Evolutionary conservation across 2,329 filamentous ascomycete genomes (phyloP).

Genomic region (Fusarium longipes): DNA sequence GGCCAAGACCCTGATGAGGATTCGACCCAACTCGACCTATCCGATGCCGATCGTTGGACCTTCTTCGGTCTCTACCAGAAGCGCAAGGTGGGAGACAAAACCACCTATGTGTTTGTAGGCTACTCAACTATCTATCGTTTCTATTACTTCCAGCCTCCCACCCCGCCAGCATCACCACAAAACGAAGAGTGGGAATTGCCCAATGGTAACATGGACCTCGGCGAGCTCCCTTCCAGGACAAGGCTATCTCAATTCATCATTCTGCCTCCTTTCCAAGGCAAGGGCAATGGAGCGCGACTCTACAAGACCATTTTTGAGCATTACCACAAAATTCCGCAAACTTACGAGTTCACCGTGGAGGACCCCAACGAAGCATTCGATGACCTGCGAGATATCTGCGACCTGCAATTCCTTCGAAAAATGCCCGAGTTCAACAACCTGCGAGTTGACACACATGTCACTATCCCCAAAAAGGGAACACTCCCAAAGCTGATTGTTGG

Average conservation of each 20-base stretch:
- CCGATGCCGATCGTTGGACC: constrained; percentile 86
- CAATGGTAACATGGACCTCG: constrained; percentile 60
- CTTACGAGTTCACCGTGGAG: constrained; percentile 89
- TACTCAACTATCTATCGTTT: constrained; percentile 93
- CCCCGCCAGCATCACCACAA: constrained; percentile 56
- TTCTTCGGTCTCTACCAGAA: constrained; percentile 88
- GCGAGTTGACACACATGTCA: constrained; percentile 63
- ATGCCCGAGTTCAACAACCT: constrained; percentile 69
- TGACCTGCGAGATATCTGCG: constrained; percentile 79
- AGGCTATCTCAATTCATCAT: constrained; percentile 95
- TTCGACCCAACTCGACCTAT: constrained; percentile 73
- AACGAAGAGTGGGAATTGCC: constrained; percentile 58
- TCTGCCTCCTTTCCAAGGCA: constrained; percentile 85
- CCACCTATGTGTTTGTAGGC: constrained; percentile 84
- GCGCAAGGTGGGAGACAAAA: constrained; percentile 58
- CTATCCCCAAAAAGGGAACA: constrained; percentile 60
- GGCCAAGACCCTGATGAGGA: constrained; percentile 58
- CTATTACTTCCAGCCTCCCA: constrained; percentile 70
- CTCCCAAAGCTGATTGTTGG: constrained; percentile 69
- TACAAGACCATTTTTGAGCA: constrained; percentile 83
- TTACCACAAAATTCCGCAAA: constrained; percentile 73
- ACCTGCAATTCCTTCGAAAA: constrained; percentile 72
- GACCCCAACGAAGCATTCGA: constrained; percentile 92
- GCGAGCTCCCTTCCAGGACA: constrained; percentile 77
- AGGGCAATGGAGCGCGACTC: constrained; percentile 81